These are phyloP conservation scores for Rutstroemia sp. DNA, from an alignment of 2,329 filamentous ascomycete species.

Conservation along the genomic window DNA sequence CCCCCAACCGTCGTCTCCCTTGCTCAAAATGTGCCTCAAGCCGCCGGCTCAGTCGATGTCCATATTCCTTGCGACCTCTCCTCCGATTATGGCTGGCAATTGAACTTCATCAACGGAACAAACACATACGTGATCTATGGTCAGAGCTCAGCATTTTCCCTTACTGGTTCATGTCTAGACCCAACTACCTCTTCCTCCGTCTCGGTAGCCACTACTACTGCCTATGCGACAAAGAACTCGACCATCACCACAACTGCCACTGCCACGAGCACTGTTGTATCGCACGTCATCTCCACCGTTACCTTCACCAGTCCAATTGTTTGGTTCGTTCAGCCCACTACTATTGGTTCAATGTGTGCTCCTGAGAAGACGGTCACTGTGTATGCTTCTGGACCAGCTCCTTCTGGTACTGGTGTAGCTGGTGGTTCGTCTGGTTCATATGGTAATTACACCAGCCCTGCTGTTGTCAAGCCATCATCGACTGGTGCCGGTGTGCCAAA, in stretches of 20 bases:
- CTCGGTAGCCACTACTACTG: background rate
- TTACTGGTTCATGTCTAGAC: conserved; percentile 5
- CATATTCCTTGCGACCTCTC: background rate
- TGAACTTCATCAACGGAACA: conserved; percentile 10
- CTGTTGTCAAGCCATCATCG: background rate
- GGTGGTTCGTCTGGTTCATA: background rate
- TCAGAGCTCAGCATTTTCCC: background rate
- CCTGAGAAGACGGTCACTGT: conserved; percentile 1
- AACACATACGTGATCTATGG: conserved; percentile 9
- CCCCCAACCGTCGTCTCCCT: conserved; percentile 7
- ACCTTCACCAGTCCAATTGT: background rate
- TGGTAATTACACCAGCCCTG: background rate
- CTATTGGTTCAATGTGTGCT: background rate
- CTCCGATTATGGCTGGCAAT: conserved; percentile 6
- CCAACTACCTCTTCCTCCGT: background rate
- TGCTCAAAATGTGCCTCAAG: conserved; percentile 4
- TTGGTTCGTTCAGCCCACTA: conserved; percentile 7
- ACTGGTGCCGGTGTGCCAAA: background rate
- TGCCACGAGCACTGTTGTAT: background rate
- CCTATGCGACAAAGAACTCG: background rate
- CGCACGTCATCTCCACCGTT: background rate
- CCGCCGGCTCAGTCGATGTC: background rate
- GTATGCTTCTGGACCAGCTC: background rate
- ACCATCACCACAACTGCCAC: background rate
- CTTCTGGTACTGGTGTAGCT: background rate